Evolutionary conservation across 768 basidiomycete genomes (phyloP).

Genomic region (Leccinum longicurvipes): DNA sequence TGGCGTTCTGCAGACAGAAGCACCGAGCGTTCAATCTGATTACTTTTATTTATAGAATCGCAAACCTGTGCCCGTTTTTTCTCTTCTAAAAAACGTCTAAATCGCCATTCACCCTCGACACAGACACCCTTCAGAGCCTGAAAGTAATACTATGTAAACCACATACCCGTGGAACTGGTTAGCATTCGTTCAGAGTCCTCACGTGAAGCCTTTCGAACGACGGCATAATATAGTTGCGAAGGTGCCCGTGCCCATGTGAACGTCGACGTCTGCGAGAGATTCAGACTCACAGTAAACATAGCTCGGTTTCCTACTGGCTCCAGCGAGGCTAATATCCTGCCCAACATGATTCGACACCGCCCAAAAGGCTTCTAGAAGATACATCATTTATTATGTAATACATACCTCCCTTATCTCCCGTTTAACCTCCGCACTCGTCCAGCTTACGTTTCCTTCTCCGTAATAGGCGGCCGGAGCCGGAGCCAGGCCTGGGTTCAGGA

Average conservation of each 20-base stretch:
- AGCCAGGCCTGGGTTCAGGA: neutral
- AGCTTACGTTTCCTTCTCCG: slow-evolving; percentile 25
- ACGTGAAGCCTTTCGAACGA: neutral
- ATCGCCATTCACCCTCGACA: neutral
- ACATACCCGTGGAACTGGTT: neutral
- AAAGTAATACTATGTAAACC: neutral
- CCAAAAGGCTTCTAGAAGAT: no score
- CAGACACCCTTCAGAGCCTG: neutral
- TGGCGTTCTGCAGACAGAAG: neutral
- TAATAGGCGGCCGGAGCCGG: neutral
- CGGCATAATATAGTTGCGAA: neutral
- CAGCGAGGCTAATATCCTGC: neutral
- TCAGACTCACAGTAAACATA: neutral
- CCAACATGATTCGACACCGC: neutral
- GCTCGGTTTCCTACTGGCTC: neutral
- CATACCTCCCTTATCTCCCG: neutral
- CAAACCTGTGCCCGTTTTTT: no score
- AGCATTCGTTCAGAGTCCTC: neutral
- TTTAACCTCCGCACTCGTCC: slow-evolving; percentile 8
- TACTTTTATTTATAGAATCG: neutral
- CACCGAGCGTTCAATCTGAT: neutral
- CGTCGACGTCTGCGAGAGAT: neutral
- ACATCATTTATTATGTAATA: neutral
- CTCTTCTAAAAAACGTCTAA: neutral
- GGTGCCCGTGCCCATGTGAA: neutral